Evolutionary conservation across 306 rosid genomes (phyloP), one percentile per base, ranked within the genome.

Genomic region (Ormosia emarginata): DNA sequence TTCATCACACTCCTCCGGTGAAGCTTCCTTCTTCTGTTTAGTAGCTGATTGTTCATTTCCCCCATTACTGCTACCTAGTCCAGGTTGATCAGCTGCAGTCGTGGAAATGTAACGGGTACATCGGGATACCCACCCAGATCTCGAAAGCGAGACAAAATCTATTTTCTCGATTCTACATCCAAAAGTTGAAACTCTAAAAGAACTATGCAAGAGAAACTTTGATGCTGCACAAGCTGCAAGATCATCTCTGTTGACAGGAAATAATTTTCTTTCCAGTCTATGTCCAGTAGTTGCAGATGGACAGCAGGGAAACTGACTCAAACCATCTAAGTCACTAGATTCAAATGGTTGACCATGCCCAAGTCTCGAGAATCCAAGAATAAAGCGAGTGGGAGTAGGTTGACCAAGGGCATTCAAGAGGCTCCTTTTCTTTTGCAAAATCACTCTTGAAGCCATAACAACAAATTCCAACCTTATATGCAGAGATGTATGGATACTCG

Each of bases 1-100:
- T 83, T 91, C 87, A 76, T 94, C 98, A 52, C 98, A 91, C 18
- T 92, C 98, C 84, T 94, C 92, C 0, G 98, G 93, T 56, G 98
- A 91, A 32, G 97, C 93, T 77, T 91, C 91, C 78, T 89, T 89
- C 68, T 82, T 93, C 78, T 86, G 89, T 29, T 87, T 90, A 71
- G 78, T 41, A 69, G 73, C 85, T 49, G 81, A 50, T 44, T 78
- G 85, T 11, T 82, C 89, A 41, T 78, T 81, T 5, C 74, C 81
- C 62, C 82, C 86, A 0, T 82, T 85, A 11, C 81, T 83, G 67
- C 55, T 79, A 52, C 50, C 81, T 37, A 49, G 46, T 40, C 86
- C 83, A 40, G 89, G 79, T 61, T 80, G 91, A 71, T 88, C 69
- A 41, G 85, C 81, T 3, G 93, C 74, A 69, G 92, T 68, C 0